Conservation (phyloP, 129 eudicot genomes). For the Pittosporum tobira region DNA sequence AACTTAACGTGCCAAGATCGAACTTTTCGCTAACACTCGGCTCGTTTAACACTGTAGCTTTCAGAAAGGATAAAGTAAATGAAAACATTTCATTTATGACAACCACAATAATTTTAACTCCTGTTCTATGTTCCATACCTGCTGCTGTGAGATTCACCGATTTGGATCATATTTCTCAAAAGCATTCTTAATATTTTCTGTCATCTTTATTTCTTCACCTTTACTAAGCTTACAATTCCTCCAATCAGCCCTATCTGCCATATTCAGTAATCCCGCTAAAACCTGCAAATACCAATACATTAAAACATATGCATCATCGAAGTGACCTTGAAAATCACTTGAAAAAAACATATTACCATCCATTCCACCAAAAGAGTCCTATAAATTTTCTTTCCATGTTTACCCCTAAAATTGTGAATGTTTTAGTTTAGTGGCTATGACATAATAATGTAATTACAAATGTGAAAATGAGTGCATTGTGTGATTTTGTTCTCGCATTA, state of each 20-base stretch:
- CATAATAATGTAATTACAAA: too few species aligned
- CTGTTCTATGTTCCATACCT: slow-evolving; percentile 11
- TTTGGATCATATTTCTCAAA: slow-evolving; percentile 71
- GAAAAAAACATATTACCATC: neutral
- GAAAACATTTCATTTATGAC: neutral
- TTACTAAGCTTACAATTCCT: slow-evolving; percentile 83
- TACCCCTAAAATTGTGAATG: too few species aligned
- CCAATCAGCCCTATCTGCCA: slow-evolving; percentile 97
- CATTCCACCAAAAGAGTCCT: too few species aligned
- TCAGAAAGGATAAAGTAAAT: neutral
- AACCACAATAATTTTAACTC: neutral
- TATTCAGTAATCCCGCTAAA: slow-evolving; percentile 83
- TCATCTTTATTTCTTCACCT: slow-evolving; percentile 85
- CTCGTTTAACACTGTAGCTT: too few species aligned
- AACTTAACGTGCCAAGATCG: too few species aligned
- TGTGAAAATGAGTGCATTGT: too few species aligned
- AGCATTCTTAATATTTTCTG: slow-evolving; percentile 55
- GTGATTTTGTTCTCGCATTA: too few species aligned
- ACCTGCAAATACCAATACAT: slow-evolving; percentile 39
- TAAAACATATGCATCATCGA: neutral
- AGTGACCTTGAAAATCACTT: neutral
- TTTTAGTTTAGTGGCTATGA: too few species aligned
- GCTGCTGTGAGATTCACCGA: slow-evolving; percentile 18
- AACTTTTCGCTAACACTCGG: too few species aligned
- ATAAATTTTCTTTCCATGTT: too few species aligned